Evolutionary conservation across 495 filamentous ascomycete genomes (phyloP).

Genomic region (Neurospora sp.): DNA sequence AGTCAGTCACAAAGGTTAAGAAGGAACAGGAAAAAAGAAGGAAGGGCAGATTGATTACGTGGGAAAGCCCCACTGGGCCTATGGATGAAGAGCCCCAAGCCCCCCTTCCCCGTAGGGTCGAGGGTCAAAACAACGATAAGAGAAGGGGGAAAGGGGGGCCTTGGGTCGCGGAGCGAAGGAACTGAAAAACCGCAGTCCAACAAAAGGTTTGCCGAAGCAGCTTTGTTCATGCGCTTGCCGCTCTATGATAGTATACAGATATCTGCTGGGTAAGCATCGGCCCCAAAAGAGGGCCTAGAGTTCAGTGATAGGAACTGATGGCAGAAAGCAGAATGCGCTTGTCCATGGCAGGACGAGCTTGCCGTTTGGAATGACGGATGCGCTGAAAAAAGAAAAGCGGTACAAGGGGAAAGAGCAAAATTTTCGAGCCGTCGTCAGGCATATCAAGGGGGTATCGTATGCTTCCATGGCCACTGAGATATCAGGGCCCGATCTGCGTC

Average conservation of each 20-base stretch:
- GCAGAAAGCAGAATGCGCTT: not conserved
- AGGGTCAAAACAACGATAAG: not conserved
- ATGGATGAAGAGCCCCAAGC: constrained; percentile 1
- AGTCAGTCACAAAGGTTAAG: constrained; percentile 7
- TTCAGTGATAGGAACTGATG: not conserved
- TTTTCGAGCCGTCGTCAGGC: not conserved
- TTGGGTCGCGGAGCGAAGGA: not conserved
- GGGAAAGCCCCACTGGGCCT: constrained; percentile 7
- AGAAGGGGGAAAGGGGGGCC: not conserved
- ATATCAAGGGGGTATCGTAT: not conserved
- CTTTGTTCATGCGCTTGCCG: constrained; percentile 1
- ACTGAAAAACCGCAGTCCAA: not conserved
- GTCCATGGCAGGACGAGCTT: not conserved
- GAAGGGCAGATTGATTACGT: constrained; percentile 5
- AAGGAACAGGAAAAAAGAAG: constrained; percentile 2
- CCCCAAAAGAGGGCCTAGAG: not conserved
- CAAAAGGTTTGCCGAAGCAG: not conserved
- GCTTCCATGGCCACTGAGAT: not conserved
- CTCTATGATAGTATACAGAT: constrained; percentile 4
- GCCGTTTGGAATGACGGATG: not conserved
- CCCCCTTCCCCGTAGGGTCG: not conserved
- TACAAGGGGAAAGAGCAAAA: not conserved
- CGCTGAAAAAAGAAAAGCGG: not conserved
- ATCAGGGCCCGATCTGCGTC: not conserved
- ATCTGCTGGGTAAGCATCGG: constrained; percentile 1